Evolutionary conservation across 2,329 filamentous ascomycete species (phyloP), one percentile per base, ranked within the genome.

Genomic region (Metarhizium brunneum): DNA sequence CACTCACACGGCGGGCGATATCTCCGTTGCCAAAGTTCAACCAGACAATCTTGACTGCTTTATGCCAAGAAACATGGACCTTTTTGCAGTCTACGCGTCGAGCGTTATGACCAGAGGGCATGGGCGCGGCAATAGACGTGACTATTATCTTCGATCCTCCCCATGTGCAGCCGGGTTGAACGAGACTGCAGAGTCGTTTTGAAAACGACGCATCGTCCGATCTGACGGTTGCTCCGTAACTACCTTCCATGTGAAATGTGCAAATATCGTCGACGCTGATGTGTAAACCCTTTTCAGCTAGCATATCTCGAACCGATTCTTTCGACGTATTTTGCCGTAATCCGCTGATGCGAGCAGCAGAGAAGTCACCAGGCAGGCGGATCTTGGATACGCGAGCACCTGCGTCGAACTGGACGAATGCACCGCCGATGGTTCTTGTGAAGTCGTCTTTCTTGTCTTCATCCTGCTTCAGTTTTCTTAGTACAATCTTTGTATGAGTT

Each of bases 21-120:
- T 48, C 50, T 4, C 40, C 35, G 20, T 16, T 56, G 5, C 54
- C 57, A 53, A 70, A 73, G 20, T 64, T 66, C 4, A 73, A 57
- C 61, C 61, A 69, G 0, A 54, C 68, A 1, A 61, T 64, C 30
- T 56, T 62, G 10, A 47, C 60, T 16, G 70, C 58, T 20, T 66
- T 66, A 55, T 72, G 66, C 71, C 71, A 74, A 10, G 69, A 73
- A 35, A 63, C 65, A 36, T 66, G 60, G 1, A 74, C 62, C 45
- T 68, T 68, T 51, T 62, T 69, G 47, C 63, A 66, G 20, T 73
- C 69, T 0, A 72, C 66, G 0, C 64, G 64, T 3, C 65, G 62
- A n/a, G 63, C 58, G 42, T 58, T 65, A 3, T 64, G 63, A 1
- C 59, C 63, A 0, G 53, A 53, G 5, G 63, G 60, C 54, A 67